These are phyloP conservation scores for Nicotiana knightiana DNA, from an alignment of 257 asterid species.

Conservation along the genomic window DNA sequence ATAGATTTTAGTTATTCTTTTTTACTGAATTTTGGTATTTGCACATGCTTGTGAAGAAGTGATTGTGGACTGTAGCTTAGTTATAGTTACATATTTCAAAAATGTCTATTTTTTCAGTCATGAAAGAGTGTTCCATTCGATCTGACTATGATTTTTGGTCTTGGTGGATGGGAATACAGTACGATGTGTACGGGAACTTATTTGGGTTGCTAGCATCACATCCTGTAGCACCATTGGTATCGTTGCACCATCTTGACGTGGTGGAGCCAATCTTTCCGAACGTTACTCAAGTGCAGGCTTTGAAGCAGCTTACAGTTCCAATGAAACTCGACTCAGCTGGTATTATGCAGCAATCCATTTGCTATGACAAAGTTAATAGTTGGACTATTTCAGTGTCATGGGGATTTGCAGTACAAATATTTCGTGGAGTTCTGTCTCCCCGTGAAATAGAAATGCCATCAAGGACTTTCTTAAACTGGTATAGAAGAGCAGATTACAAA, in stretches of 20 bases:
- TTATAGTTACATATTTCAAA: background rate
- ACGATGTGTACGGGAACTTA: constrained; percentile 69
- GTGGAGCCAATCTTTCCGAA: constrained; percentile 86
- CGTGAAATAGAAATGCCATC: constrained; percentile 88
- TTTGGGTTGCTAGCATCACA: constrained; percentile 80
- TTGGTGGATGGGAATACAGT: constrained; percentile 34
- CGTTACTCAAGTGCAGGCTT: constrained; percentile 50
- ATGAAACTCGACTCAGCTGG: constrained; percentile 75
- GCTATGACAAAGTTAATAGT: constrained; percentile 47
- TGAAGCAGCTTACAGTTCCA: constrained; percentile 45
- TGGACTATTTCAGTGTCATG: constrained; percentile 84
- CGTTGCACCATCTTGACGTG: constrained; percentile 82
- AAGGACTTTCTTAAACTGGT: constrained; percentile 89
- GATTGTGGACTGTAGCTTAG: background rate
- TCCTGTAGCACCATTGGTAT: constrained; percentile 68
- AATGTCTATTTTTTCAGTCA: background rate
- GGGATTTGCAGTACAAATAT: constrained; percentile 78
- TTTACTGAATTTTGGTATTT: background rate
- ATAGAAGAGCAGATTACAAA: constrained; percentile 64
- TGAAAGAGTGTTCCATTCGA: background rate
- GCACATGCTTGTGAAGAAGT: background rate
- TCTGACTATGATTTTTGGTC: background rate
- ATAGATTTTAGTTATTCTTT: background rate
- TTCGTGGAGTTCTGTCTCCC: constrained; percentile 68
- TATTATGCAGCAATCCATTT: constrained; percentile 80